Evolutionary conservation across 2,329 filamentous ascomycete species (phyloP).

Genomic region (Talaromyces marneffei): DNA sequence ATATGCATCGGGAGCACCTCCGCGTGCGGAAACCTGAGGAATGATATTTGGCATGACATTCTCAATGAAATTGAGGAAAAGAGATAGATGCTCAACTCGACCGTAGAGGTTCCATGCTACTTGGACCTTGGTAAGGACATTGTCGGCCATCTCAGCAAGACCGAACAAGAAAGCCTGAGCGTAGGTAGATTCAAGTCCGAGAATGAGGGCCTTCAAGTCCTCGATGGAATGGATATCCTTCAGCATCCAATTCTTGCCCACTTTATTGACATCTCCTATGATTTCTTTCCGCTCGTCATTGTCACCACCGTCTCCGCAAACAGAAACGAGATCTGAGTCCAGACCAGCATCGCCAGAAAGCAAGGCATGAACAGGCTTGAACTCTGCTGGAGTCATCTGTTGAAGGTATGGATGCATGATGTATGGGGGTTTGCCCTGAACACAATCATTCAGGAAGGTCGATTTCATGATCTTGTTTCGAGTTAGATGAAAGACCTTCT

Average conservation of each 20-base stretch:
- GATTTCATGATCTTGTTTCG: slow-evolving; percentile 3
- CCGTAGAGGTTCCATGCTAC: slow-evolving; percentile 9
- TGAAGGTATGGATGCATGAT: slow-evolving; percentile 1
- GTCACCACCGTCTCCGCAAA: not conserved
- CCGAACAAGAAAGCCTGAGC: not conserved
- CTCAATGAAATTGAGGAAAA: slow-evolving; percentile 8
- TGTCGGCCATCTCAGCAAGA: not conserved
- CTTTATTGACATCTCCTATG: not conserved
- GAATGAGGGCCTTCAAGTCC: not conserved
- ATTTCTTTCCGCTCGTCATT: not conserved
- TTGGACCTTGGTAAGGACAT: not conserved
- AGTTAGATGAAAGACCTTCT: slow-evolving; percentile 4
- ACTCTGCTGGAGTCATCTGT: not conserved
- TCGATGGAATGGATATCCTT: not conserved
- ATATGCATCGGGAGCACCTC: no score
- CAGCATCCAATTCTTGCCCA: not conserved
- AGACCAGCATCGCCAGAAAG: not conserved
- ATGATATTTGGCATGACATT: not conserved
- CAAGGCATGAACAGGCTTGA: not conserved
- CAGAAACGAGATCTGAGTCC: not conserved
- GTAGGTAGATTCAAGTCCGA: not conserved
- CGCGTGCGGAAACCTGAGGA: not conserved
- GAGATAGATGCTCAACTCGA: not conserved
- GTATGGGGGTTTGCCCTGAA: not conserved
- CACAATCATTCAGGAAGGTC: not conserved